Percentiles rank a stretch among this genome's conserved stretches.
These are phyloP conservation scores for Pyronema omphalodes DNA, from an alignment of 495 filamentous ascomycete species.

Conservation along the genomic window DNA sequence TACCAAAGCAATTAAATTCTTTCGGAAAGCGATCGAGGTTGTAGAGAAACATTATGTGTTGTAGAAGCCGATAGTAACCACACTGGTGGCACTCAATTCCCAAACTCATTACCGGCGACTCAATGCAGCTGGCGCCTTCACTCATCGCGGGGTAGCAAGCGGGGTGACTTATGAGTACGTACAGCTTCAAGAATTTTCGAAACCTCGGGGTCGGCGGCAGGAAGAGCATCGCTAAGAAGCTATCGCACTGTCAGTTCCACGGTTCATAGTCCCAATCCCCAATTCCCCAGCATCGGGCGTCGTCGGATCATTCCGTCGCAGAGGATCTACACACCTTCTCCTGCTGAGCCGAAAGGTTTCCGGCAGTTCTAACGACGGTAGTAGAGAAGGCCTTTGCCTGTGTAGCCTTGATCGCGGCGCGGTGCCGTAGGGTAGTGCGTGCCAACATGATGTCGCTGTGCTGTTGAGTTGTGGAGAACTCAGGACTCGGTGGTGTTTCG, in stretches of 20 bases:
- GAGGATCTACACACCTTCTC: conserved; percentile 7
- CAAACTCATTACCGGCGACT: too few species aligned
- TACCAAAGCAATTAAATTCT: neutral
- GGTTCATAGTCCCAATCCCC: neutral
- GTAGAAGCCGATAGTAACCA: too few species aligned
- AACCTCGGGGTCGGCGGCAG: conserved; percentile 72
- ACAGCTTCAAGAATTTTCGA: conserved; percentile 83
- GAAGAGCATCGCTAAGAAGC: conserved; percentile 60
- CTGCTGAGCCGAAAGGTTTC: conserved; percentile 12
- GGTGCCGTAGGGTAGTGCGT: conserved; percentile 14
- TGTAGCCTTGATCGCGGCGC: conserved; percentile 20
- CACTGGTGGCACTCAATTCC: too few species aligned
- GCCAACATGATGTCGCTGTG: conserved; percentile 8
- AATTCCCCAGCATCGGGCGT: too few species aligned
- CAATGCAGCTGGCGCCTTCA: neutral
- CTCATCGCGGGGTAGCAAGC: neutral
- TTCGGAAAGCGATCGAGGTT: neutral
- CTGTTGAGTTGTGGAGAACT: too few species aligned
- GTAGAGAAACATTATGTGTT: neutral
- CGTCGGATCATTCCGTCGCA: too few species aligned
- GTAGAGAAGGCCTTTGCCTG: conserved; percentile 26
- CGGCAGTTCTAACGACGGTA: conserved; percentile 14
- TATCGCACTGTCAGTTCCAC: conserved; percentile 25
- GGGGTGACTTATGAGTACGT: neutral
- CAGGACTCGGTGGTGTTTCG: too few species aligned